Evolutionary conservation across 305 asterid species (phyloP), one percentile per base, ranked within the genome.

Genomic region (Plantago lanceolata): DNA sequence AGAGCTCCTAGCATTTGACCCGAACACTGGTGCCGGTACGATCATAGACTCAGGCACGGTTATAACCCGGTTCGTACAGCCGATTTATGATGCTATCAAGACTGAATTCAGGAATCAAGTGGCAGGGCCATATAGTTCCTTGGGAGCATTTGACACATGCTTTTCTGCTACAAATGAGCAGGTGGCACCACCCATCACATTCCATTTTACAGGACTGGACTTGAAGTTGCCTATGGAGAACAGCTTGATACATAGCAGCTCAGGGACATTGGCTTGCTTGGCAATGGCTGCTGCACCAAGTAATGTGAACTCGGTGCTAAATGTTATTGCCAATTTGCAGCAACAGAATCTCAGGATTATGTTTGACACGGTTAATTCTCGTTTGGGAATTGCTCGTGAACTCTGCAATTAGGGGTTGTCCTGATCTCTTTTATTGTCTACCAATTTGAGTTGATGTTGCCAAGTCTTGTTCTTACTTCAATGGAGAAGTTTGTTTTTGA

Each of bases 61-160:
- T 18, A 92, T 92, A 70, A 87, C 97, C 70, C 93, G 96, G 59
- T 89, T 87, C 29, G 63, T 84, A 29, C 81, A 76, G 21, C 91
- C 96, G 6, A 31, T 80, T 43, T 92, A 92, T 72, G 61, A 48
- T 0, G 89, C 87, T 2, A 73, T 79, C n/a, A 75, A 90, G 19
- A 93, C 87, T 48, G 98, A 85, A 59, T 92, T 85, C 62, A 85
- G 84, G 50, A 84, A 79, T 6, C 96, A 84, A 48, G 70, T 84
- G 70, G 73, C 59, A 3, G 96, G 96, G 6, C 82, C 89, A 12
- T 82, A 87, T 55, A 87, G 82, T 49, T 71, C 96, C 0, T 65
- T 85, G 79, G 97, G 98, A 13, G 95, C 94, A 33, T 92, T 92
- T 35, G 98, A 92, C 73, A 87, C 97, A 0, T 92, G 98, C 66